These are phyloP conservation scores for Aspergillus nomiae DNA, from an alignment of 2,329 filamentous ascomycete genomes.

Conservation along the genomic window DNA sequence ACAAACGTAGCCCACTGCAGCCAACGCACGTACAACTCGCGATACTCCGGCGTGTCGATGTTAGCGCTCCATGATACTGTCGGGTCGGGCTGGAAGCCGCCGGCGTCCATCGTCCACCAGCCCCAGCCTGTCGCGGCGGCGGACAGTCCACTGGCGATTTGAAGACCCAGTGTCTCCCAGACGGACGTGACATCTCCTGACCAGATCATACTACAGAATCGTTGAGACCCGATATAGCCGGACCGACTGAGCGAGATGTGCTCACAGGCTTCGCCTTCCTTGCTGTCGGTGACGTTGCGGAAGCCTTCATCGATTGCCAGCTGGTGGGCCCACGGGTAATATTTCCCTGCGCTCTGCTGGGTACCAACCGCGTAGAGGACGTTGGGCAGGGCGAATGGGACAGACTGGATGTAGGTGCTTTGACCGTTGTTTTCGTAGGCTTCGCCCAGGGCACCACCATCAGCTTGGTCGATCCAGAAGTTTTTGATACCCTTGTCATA, in stretches of 20 bases:
- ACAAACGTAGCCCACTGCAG: slow-evolving; percentile 66
- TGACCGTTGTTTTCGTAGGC: slow-evolving; percentile 47
- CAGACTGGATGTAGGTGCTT: slow-evolving; percentile 51
- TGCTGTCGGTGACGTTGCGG: slow-evolving; percentile 50
- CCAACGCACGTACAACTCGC: slow-evolving; percentile 65
- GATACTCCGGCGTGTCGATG: slow-evolving; percentile 54
- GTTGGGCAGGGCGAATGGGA: slow-evolving; percentile 28
- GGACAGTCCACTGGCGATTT: slow-evolving; percentile 62
- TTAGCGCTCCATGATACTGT: slow-evolving; percentile 51
- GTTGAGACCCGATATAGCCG: slow-evolving; percentile 59
- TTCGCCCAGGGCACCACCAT: slow-evolving; percentile 44
- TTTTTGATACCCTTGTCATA: slow-evolving; percentile 60
- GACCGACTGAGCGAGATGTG: slow-evolving; percentile 56
- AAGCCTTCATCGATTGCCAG: slow-evolving; percentile 61
- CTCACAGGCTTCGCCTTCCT: slow-evolving; percentile 42
- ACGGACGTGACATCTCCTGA: slow-evolving; percentile 62
- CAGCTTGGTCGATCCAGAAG: slow-evolving; percentile 69
- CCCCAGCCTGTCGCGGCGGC: slow-evolving; percentile 63
- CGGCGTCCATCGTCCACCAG: slow-evolving; percentile 69
- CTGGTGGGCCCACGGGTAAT: slow-evolving; percentile 61
- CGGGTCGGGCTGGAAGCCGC: slow-evolving; percentile 60
- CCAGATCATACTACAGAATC: slow-evolving; percentile 64
- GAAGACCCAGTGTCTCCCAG: slow-evolving; percentile 59
- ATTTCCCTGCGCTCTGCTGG: slow-evolving; percentile 58
- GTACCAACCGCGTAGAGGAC: slow-evolving; percentile 62